These are phyloP conservation scores for Aspergillus calidoustus DNA, from an alignment of 2,329 filamentous ascomycete genomes.

Conservation along the genomic window DNA sequence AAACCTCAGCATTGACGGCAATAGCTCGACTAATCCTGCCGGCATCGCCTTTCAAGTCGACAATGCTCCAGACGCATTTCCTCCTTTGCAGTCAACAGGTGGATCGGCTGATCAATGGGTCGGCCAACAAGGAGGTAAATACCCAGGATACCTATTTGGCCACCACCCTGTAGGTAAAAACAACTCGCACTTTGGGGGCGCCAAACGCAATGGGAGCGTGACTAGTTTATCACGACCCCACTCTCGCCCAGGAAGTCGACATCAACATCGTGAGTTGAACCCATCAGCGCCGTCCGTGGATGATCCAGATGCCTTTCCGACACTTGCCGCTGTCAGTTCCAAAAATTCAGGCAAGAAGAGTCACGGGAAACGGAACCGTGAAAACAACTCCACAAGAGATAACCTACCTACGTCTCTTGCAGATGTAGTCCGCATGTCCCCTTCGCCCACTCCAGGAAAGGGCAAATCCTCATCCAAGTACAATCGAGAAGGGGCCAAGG, in stretches of 20 bases:
- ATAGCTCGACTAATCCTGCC: conserved; percentile 53
- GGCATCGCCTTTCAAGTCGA: conserved; percentile 74
- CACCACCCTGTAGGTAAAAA: conserved; percentile 53
- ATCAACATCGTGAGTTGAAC: conserved; percentile 67
- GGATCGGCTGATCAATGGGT: conserved; percentile 64
- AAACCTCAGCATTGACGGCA: conserved; percentile 70
- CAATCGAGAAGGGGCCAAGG: conserved; percentile 65
- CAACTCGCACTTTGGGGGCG: conserved; percentile 33
- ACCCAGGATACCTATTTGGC: conserved; percentile 49
- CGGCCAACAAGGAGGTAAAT: conserved; percentile 51
- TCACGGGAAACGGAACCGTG: conserved; percentile 75
- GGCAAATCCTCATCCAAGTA: conserved; percentile 60
- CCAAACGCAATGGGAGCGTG: conserved; percentile 55
- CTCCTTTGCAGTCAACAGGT: conserved; percentile 67
- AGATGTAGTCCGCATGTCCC: conserved; percentile 94
- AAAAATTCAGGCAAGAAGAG: conserved; percentile 83
- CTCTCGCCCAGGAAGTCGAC: conserved; percentile 83
- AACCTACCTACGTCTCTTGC: conserved; percentile 78
- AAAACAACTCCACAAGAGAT: conserved; percentile 64
- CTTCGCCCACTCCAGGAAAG: conserved; percentile 71
- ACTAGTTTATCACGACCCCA: conserved; percentile 65
- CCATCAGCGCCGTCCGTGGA: conserved; percentile 78
- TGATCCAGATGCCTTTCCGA: conserved; percentile 94
- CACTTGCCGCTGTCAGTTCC: conserved; percentile 73
- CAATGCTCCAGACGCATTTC: conserved; percentile 79